Conservation (phyloP, 2,329 filamentous ascomycete genomes). For the Xylariomycetidae sp. region DNA sequence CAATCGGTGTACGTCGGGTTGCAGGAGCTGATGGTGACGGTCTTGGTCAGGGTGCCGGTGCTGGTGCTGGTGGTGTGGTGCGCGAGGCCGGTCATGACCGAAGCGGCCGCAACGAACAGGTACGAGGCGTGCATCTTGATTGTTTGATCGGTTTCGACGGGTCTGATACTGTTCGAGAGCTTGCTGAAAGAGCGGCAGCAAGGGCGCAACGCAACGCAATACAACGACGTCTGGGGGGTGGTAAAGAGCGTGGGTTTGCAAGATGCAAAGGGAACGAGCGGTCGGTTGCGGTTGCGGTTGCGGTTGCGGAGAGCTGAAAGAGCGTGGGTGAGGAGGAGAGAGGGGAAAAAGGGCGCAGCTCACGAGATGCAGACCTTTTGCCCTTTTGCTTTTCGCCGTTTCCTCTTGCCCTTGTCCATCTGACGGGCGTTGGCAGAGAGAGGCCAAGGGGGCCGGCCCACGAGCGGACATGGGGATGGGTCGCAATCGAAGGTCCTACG, state of each 20-base stretch:
- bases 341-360: conserved; percentile 3
- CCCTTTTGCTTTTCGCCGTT: too few relatives aligned
- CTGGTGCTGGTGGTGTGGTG: conserved; percentile 21
- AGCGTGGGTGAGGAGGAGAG: conserved; percentile 1
- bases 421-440: too few relatives aligned
- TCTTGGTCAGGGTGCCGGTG: conserved; percentile 23
- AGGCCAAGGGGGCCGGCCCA: too few relatives aligned
- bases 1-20: conserved; percentile 23
- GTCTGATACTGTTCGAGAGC: neutral
- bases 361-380: conserved; percentile 3
- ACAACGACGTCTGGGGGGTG: conserved; percentile 8
- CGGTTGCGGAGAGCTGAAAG: conserved; percentile 1
- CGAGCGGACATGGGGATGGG: too few relatives aligned
- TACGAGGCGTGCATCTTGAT: conserved; percentile 23
- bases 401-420: too few relatives aligned
- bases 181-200: conserved; percentile 13
- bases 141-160: conserved; percentile 1
- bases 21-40: conserved; percentile 25
- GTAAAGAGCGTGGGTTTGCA: conserved; percentile 13
- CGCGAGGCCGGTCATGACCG: conserved; percentile 21
- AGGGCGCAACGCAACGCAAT: conserved; percentile 11
- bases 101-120: conserved; percentile 20
- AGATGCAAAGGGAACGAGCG: conserved; percentile 8
- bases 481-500: too few relatives aligned
- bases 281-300: too few relatives aligned